Percentiles rank a stretch among this genome's conserved stretches.
These are phyloP conservation scores for Fraxinus excelsior DNA, from an alignment of 257 asterid species.

Conservation along the genomic window DNA sequence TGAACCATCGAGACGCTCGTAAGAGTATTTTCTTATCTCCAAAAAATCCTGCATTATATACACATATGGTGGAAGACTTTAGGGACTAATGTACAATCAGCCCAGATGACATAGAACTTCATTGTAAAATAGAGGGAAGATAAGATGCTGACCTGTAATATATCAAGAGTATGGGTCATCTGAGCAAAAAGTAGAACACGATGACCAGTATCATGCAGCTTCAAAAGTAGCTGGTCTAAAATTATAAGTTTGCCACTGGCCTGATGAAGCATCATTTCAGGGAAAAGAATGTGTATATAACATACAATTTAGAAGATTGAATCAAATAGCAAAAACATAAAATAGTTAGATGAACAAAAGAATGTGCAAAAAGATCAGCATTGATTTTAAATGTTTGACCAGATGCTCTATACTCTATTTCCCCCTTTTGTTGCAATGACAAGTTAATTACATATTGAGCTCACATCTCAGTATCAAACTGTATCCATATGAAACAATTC, in stretches of 20 bases:
- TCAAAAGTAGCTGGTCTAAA: slow-evolving; percentile 75
- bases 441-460: slow-evolving; percentile 1
- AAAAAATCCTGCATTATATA: slow-evolving; percentile 67
- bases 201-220: slow-evolving; percentile 66
- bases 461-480: slow-evolving; percentile 15
- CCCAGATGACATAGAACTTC: slow-evolving; percentile 21
- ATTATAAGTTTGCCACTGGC: slow-evolving; percentile 89
- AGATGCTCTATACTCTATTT: neutral
- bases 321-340: slow-evolving; percentile 12
- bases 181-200: slow-evolving; percentile 90
- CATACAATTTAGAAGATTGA: slow-evolving; percentile 5
- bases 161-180: slow-evolving; percentile 94
- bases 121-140: slow-evolving; percentile 10
- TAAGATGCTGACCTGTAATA: slow-evolving; percentile 67
- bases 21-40: slow-evolving; percentile 79
- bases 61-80: slow-evolving; percentile 17
- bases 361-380: slow-evolving; percentile 13
- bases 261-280: slow-evolving; percentile 40
- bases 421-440: slow-evolving; percentile 7
- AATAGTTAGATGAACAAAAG: slow-evolving; percentile 19
- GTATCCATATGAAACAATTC: slow-evolving; percentile 1
- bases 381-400: slow-evolving; percentile 15
- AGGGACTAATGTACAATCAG: slow-evolving; percentile 14
- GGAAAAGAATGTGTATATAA: slow-evolving; percentile 11
- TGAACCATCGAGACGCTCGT: slow-evolving; percentile 98